phyloP scores from a whole-genome alignment of 768 basidiomycete genomes.

The Udeniomyces megalosporus region DNA sequence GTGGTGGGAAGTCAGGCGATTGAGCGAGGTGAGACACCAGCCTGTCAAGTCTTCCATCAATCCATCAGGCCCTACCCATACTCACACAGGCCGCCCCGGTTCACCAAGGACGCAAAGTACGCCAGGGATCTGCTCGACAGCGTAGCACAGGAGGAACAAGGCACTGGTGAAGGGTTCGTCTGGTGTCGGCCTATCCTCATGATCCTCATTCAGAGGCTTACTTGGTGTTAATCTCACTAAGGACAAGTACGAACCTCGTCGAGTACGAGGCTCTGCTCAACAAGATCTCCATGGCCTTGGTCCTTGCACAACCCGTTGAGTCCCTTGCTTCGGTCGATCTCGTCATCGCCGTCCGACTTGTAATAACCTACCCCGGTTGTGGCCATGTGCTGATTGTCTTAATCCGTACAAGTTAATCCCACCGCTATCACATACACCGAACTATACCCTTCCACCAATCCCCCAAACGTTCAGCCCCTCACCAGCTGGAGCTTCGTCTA shows the following conservation, averaged over 20 bases:
- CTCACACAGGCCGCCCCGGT: background rate
- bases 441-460: background rate
- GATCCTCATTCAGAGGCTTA: background rate
- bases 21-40: too few species aligned
- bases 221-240: background rate
- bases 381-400: too few species aligned
- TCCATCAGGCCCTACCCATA: background rate
- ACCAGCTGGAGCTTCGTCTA: background rate
- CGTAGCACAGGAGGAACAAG: background rate
- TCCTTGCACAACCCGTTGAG: conserved; percentile 5
- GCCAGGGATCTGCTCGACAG: conserved; percentile 7
- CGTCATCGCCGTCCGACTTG: background rate
- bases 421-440: background rate
- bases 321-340: background rate
- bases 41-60: background rate
- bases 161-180: background rate
- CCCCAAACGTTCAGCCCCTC: background rate
- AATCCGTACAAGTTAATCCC: background rate
- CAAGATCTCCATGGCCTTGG: conserved; percentile 12
- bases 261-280: conserved; percentile 10
- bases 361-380: too few species aligned
- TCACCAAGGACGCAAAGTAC: conserved; percentile 10
- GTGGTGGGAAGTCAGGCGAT: conserved; percentile 14
- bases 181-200: background rate
- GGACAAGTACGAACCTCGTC: background rate